Evolutionary conservation across 805 yeast genomes (phyloP).

Genomic region (Sugiyamaella boreocaroliniensis): DNA sequence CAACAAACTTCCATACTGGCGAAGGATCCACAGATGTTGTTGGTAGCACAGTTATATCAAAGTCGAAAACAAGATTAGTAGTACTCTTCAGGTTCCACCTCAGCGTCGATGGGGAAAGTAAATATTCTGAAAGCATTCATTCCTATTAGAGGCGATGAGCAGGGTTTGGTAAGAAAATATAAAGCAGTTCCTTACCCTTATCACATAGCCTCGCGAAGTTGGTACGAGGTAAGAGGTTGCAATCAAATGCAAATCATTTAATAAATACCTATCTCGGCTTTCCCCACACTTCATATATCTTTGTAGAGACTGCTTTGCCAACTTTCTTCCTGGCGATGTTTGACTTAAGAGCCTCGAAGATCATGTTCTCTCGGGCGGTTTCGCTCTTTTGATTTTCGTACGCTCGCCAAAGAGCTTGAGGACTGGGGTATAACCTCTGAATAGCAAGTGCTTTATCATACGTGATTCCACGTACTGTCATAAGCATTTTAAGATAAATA

Average conservation of each 20-base stretch:
- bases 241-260: background rate
- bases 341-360: constrained; percentile 31
- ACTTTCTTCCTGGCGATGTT: constrained; percentile 49
- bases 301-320: constrained; percentile 45
- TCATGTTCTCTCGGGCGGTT: constrained; percentile 32
- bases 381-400: constrained; percentile 29
- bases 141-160: background rate
- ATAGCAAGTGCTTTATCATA: constrained; percentile 77
- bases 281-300: constrained; percentile 56
- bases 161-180: background rate
- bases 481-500: constrained; percentile 64
- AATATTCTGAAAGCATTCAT: background rate
- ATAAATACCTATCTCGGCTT: background rate
- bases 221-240: background rate
- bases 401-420: constrained; percentile 48
- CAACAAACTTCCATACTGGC: background rate
- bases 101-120: background rate
- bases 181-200: background rate
- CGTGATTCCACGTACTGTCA: constrained; percentile 75
- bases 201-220: background rate
- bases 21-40: no score
- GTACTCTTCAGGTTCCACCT: no score
- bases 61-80: no score
- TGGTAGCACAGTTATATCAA: no score
- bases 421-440: constrained; percentile 67